Base-by-base conservation (phyloP, 768 basidiomycete genomes). In the Hypholoma fasciculare region DNA sequence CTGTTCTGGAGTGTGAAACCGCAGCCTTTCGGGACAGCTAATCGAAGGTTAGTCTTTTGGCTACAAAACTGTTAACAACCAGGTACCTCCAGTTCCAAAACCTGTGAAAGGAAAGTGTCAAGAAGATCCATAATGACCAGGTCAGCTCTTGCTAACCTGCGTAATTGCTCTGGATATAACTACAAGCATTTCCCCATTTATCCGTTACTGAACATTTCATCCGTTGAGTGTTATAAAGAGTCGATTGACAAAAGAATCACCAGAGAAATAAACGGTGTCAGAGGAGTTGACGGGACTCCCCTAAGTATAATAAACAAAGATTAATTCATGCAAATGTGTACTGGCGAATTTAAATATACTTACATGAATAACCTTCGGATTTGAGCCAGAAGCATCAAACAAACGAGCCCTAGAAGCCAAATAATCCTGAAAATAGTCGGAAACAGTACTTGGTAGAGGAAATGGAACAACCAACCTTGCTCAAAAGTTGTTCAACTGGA, bases 1-100 rank as follows among this genome's bases (percentile, higher is more conserved):
- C 97, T 83, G 72, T 97, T 97, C 73, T 99, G 97, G 13, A 99
- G 81, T 0, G 95, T 97, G 71, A 99, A 99, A 0, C 97, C 97
- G 65, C 95, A 97, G 0, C 89, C 94, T 64, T 91, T 88, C 0
- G 97, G 97, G 39, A 99, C 79, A 34, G 96, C 96, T 85, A 67
- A 9, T 34, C 1, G 46, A 39, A 42, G 20, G 19, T 19, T 36
- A 4, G 37, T 16, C 1, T 16, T 4, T 13, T 11, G 4, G 13
- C 16, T n/a, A 13, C 12, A 23, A 34, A 20, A 12, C 38, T 11
- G 20, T 19, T 23, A 37, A 2, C 12, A 16, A 20, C 27, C 46
- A 14, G 63, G 46, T 69, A 89, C 91, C 90, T 66, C 82, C 92
- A 19, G 94, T 96, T 17, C 97, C 97, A 66, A 97, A 98, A 2